Evolutionary conservation across 768 basidiomycete species (phyloP), one percentile per base, ranked within the genome.

Genomic region (Suillus luteus): DNA sequence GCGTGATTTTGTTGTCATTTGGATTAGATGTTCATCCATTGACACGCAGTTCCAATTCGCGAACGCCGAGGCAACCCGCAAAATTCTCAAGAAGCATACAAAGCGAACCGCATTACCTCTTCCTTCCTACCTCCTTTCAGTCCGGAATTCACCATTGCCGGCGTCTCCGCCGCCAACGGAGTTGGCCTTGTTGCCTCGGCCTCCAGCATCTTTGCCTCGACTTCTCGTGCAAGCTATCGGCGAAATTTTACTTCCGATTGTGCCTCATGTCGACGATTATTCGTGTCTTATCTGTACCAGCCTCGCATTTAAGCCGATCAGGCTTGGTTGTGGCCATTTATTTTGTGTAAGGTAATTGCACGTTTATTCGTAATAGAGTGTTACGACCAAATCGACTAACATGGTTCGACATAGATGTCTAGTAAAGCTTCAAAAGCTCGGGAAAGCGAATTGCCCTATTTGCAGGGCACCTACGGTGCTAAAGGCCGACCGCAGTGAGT

Each of bases 61-160:
- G 8, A 96, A 93, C 70, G 82, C 89, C 8, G 94, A 96, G 74
- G 95, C 95, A 2, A 91, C 90, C 2, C 86, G 94, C 41, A 97
- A 97, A 78, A 95, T 95, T 64, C 83, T 96, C 59, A 96, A 96
- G 82, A 97, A 97, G 72, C 95, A 96, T 71, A 84, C 92, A 35
- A 96, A 96, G 72, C 87, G 93, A 4, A 96, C 95, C 0, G 87
- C 91, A 0, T 79, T 98, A 10, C 90, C 92, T 1, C 81, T 90
- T 67, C 82, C 88, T 2, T 65, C 65, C 14, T 64, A 72, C 60
- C 62, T 70, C 17, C 60, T 75, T 62, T 61, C 66, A 49, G 71
- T 61, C 2, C 73, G 48, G 40, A 67, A 64, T 60, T 64, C 40
- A 12, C 66, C 65, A 17, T 22, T 61, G 5, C 54, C 66, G 27